A percentile compares a stretch with the other conserved stretches of the same genome.
These are phyloP conservation scores for Salvia sclarea DNA, from an alignment of 305 asterid genomes.

Conservation along the genomic window DNA sequence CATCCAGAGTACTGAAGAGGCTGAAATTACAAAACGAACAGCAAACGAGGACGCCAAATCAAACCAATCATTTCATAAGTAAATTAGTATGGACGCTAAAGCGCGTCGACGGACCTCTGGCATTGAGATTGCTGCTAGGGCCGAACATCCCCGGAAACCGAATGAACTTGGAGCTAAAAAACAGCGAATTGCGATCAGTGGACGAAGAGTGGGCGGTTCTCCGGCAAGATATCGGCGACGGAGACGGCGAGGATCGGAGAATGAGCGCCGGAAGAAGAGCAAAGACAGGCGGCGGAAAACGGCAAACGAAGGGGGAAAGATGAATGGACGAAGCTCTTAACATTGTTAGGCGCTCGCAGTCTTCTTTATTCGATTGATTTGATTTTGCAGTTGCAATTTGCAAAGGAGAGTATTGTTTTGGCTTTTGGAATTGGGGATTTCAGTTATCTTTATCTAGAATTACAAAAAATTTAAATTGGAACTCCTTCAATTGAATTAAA, in stretches of 20 bases:
- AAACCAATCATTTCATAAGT: not conserved
- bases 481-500: no score
- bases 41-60: not conserved
- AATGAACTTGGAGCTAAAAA: slow-evolving; percentile 25
- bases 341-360: slow-evolving; percentile 26
- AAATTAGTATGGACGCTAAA: not conserved
- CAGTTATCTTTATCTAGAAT: not conserved
- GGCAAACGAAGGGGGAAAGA: slow-evolving; percentile 36
- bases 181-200: slow-evolving; percentile 16
- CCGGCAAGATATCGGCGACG: slow-evolving; percentile 31
- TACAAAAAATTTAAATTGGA: no score
- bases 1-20: not conserved
- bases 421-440: not conserved
- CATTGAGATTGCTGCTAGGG: slow-evolving; percentile 30
- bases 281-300: slow-evolving; percentile 37
- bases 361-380: slow-evolving; percentile 9
- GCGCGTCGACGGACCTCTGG: slow-evolving; percentile 39
- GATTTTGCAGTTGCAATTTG: not conserved
- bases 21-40: not conserved
- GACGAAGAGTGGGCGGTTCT: slow-evolving; percentile 26
- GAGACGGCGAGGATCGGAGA: slow-evolving; percentile 29
- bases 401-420: not conserved
- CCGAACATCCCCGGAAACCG: slow-evolving; percentile 31
- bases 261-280: slow-evolving; percentile 43
- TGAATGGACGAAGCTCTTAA: slow-evolving; percentile 45